Conservation (phyloP, 257 asterid genomes). For the Catharanthus roseus region DNA sequence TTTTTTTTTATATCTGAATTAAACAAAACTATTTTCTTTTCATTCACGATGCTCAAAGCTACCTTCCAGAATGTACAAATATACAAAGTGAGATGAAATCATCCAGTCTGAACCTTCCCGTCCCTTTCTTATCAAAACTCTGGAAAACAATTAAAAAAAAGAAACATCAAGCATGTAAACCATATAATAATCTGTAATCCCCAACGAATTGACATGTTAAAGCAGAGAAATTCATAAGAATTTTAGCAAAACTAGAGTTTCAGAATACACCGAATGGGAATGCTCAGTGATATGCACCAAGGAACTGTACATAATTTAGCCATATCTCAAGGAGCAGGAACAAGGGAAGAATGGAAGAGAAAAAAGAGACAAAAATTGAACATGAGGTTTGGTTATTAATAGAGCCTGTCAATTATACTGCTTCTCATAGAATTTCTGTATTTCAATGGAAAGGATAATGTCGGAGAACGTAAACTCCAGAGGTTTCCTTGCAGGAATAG, state of each 20-base stretch:
- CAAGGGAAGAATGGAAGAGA: too few relatives aligned
- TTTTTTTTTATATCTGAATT: background rate
- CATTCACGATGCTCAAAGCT: constrained; percentile 11
- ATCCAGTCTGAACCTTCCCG: constrained; percentile 69
- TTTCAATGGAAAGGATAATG: background rate
- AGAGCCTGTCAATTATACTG: background rate
- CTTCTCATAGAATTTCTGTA: background rate
- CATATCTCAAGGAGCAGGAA: too few relatives aligned
- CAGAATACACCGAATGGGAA: background rate
- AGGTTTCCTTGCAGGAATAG: background rate
- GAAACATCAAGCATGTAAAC: background rate
- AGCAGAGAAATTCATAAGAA: background rate
- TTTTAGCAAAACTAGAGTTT: background rate
- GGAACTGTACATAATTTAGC: too few relatives aligned
- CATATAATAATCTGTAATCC: background rate
- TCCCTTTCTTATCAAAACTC: constrained; percentile 69
- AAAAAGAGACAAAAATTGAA: too few relatives aligned
- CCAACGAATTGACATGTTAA: background rate
- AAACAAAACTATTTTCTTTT: background rate
- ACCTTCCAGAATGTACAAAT: constrained; percentile 78
- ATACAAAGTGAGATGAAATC: constrained; percentile 71
- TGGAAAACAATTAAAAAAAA: constrained; percentile 24
- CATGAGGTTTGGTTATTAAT: too few relatives aligned
- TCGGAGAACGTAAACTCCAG: background rate
- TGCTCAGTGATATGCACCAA: background rate